Base-by-base conservation (phyloP, 108 stramenopile species). In the Cyclotella cryptica region DNA sequence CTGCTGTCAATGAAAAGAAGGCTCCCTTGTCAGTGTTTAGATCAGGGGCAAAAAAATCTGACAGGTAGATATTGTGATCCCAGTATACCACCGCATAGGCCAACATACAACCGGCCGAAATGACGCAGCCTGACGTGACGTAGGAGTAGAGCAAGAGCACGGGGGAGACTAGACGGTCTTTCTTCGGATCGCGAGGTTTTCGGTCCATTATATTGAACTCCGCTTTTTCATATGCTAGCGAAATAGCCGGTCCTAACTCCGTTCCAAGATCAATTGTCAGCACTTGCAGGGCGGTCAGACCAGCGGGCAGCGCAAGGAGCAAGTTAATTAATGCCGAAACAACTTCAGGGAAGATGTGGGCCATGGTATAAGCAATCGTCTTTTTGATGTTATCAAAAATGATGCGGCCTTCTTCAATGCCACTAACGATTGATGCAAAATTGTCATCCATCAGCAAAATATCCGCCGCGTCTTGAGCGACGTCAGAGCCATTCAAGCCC, bases 401-500 rank as follows among this genome's bases (percentile, higher is more conserved):
- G 27, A 89, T 67, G 18, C 87, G 85, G 1, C 93, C 93, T 49
- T 92, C 89, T 75, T 89, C 88, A 24, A 94, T 78, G 8, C 89
- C 91, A 30, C 61, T 72, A 15, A 90, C 91, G 72, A 94, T 91
- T 24, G 90, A 85, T 27, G 88, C 89, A 71, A 92, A 94, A 85
- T 94, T 87, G 71, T 94, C 92, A 77, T 91, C 89, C 18, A 94
- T 39, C 28, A 94, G 84, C 41, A 92, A 77, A 84, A 92, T 88
- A 77, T 92, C 89, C 7, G 90, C 90, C 19, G 93, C 90, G 49
- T 90, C 64, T 59, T 89, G 88, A 13, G 89, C 66, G 18, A 98
- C 97, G 80, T 99, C 93, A 46, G 96, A 98, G 71, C 98, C 98
- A 57, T 88, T 91, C 40, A 98, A 88, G 19, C 98, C 98, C 98